Evolutionary conservation across 2,329 filamentous ascomycete genomes (phyloP), one percentile per base, ranked within the genome.

Genomic region (Aspergillus alliaceus): DNA sequence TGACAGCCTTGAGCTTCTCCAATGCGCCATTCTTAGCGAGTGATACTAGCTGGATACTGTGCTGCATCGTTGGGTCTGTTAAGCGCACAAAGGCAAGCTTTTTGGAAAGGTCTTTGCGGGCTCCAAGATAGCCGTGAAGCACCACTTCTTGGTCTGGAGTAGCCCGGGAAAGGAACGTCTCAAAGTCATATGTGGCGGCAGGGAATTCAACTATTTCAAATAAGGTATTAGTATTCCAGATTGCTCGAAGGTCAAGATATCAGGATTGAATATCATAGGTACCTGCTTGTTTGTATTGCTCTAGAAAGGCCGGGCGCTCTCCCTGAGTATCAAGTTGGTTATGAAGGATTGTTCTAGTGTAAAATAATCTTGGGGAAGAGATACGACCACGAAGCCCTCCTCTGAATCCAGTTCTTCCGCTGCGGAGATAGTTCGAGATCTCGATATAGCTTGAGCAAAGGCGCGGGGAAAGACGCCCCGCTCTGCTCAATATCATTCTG

Each of bases 101-200:
- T 53, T 86, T 86, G 27, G 86, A 86, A 22, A 92, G 79, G 65
- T 90, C 85, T 59, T 85, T 83, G 29, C 86, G 82, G 58, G 85
- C 85, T 25, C 86, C 85, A 0, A 96, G 74, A 65, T 93, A 95
- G 20, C 93, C 93, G 71, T 87, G 82, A 1, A 90, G 72, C 0
- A 80, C 79, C 31, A 89, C 79, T 20, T 75, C 67, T 7, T 78
- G 65, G 6, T 71, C 75, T 3, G 68, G 58, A 15, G 66, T 59
- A 9, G 67, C 70, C 44, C 70, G 54, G 5, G 67, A 60, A 32
- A 75, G 59, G 35, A 78, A 70, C 0, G 67, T 66, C 57, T 68
- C 62, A 52, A 78, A 75, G 46, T 73, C 75, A 73, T 70, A 71
- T 20, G 73, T 80, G 24, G 78, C 75, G 18, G 72, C 52, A 2